phyloP scores from a whole-genome alignment of 2,329 filamentous ascomycete species.

The Fusarium caatingaense region DNA sequence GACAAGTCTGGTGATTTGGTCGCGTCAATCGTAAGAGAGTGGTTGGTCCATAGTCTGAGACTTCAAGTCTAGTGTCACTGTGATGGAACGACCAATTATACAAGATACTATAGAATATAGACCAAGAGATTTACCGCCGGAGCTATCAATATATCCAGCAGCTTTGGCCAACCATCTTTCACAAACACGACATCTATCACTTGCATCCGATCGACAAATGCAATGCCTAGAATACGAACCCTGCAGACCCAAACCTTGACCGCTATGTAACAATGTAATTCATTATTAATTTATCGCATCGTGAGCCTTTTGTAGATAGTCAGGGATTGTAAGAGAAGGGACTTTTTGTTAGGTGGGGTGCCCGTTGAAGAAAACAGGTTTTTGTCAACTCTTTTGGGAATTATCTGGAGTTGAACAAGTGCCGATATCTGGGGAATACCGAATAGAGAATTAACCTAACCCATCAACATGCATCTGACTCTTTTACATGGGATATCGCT shows the following conservation, averaged over 20 bases:
- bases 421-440: slow-evolving; percentile 32
- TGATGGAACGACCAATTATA: slow-evolving; percentile 26
- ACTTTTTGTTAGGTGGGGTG: slow-evolving; percentile 25
- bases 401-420: slow-evolving; percentile 15
- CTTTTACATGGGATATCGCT: too few relatives aligned
- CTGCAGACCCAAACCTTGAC: too few relatives aligned
- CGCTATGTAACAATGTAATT: slow-evolving; percentile 3
- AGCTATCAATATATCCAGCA: slow-evolving; percentile 1
- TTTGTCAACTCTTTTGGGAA: slow-evolving; percentile 3
- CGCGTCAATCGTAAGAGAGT: slow-evolving; percentile 1
- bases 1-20: slow-evolving; percentile 5
- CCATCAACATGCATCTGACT: background rate
- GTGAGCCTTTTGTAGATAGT: background rate
- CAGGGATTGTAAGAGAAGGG: slow-evolving; percentile 2
- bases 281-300: slow-evolving; percentile 2
- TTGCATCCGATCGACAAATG: slow-evolving; percentile 20
- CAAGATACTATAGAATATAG: background rate
- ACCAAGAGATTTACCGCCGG: slow-evolving; percentile 21
- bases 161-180: slow-evolving; percentile 32
- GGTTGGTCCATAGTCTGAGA: slow-evolving; percentile 9
- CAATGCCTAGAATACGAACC: slow-evolving; percentile 8
- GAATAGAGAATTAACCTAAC: slow-evolving; percentile 5
- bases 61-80: slow-evolving; percentile 11
- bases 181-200: slow-evolving; percentile 8
- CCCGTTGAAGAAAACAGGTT: slow-evolving; percentile 12